Base-by-base conservation (phyloP, 805 yeast genomes). In the Gaillardinia entomophila region DNA sequence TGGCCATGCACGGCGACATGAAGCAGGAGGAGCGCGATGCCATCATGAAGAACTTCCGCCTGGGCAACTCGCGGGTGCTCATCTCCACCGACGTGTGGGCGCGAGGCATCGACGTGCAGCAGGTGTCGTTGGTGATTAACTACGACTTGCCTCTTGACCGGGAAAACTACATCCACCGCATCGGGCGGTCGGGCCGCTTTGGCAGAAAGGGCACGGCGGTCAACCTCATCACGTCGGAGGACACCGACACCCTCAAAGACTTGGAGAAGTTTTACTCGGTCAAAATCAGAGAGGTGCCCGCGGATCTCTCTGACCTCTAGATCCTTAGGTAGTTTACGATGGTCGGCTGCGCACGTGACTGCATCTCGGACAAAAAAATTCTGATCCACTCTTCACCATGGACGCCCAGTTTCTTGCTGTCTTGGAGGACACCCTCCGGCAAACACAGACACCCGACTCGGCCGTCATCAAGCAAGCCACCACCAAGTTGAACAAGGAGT, bases 201-300 rank as follows among this genome's bases (percentile, higher is more conserved):
- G 98, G 98, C 49, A 80, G 98, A 66, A 90, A 89, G 72, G 98
- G 96, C 72, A 95, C 84, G 53, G 97, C 98, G 37, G 86, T 90
- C 62, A 92, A 89, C 73, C 83, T 92, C 51, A 80, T 88, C 52
- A 87, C 97, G 36, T 71, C 69, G 45, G 81, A 80, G 32, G 97
- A 92, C 61, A 73, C 71, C 43, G 74, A 71, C 33, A 76, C 73
- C 56, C 71, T 90, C 70, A 75, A 79, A 57, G 95, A 80, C 46
- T 66, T 83, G 45, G 88, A 82, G 55, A 68, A 67, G 57, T 77
- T 76, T 71, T 84, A 84, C 69, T 73, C 81, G 36, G 80, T 80
- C 36, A 81, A 76, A 59, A 79, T 83, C 46, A 75, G 72, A 46
- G 90, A 82, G 61, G 75, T 83, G 78, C 94, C 94, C 44, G 78